Base-by-base conservation (phyloP, 2,329 filamentous ascomycete genomes). In the Sporothrix pallida region DNA sequence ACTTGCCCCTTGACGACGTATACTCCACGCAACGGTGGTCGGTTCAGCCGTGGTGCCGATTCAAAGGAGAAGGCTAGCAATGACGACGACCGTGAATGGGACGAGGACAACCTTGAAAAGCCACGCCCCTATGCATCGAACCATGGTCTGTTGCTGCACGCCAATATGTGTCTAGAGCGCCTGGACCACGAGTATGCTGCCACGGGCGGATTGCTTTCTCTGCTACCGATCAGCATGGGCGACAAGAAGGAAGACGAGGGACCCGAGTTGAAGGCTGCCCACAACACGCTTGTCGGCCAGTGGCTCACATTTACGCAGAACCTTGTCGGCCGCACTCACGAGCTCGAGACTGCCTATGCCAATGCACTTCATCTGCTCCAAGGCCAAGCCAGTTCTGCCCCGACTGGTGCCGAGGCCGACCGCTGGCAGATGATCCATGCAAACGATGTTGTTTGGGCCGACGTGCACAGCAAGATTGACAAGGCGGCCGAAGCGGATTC, bases 111-210 rank as follows among this genome's bases (percentile, higher is more conserved):
- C 17, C 8, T 46, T 1, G 52, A 23, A 4, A 58, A 48, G 31
- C 15, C 8, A 71, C 37, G 75, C 42, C 85, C 84, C 3, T 87
- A 84, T 73, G 81, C 83, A 68, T 83, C 81, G 71, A 86, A 88
- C 75, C 81, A 85, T 75, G 83, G 83, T 46, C 83, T 90, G 17
- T 80, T 88, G 42, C 82, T 84, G 81, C 88, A 90, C 78, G 87
- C 88, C 74, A 90, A 90, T 77, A 83, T 86, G 74, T 87, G 88
- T 70, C 85, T 90, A 6, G 88, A 90, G 80, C 82, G 87, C 1
- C 83, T 90, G 7, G 88, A 90, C 76, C 87, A 90, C 77, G 88
- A 90, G 78, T 88, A 86, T 77, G 83, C 84, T 60, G 82, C 84
- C 37, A 86, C 86, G 50, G 88, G 88, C 17, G 88, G 88, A 2